A percentile compares a stretch with the other conserved stretches of the same genome.
phyloP scores from a whole-genome alignment of 495 filamentous ascomycete genomes.

The Aspergillus nanangensis region DNA sequence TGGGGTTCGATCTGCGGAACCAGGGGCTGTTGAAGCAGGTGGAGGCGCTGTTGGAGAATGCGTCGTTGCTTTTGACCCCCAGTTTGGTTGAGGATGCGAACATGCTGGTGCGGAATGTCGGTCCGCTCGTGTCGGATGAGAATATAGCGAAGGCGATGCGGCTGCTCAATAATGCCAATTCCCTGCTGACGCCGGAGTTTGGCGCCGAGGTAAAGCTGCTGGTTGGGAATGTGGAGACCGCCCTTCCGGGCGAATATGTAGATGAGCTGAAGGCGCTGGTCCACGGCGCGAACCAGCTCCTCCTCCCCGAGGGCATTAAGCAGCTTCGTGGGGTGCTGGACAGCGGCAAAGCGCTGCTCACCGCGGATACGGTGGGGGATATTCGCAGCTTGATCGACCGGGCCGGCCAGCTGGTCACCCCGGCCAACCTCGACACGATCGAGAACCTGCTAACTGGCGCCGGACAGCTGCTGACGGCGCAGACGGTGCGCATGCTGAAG shows the following conservation, averaged over 20 bases:
- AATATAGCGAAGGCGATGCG: too few species aligned
- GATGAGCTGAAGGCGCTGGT: too few species aligned
- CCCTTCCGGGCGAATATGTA: too few species aligned
- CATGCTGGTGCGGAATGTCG: neutral
- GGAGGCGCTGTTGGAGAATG: neutral
- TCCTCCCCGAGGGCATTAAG: too few species aligned
- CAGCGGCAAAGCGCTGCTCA: too few species aligned
- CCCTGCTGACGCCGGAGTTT: neutral
- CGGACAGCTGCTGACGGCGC: neutral
- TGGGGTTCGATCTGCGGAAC: neutral
- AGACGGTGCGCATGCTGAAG: neutral
- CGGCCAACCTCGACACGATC: neutral
- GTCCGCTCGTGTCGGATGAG: neutral
- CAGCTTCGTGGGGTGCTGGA: too few species aligned
- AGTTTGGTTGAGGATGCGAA: neutral
- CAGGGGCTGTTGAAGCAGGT: neutral
- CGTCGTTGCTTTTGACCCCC: neutral
- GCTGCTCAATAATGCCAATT: neutral
- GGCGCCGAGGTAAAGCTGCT: too few species aligned
- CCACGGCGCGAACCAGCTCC: too few species aligned
- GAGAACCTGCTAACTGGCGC: neutral
- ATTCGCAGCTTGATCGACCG: neutral
- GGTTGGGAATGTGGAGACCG: too few species aligned
- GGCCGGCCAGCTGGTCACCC: neutral
- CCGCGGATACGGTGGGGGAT: too few species aligned